Evolutionary conservation across 2,329 filamentous ascomycete species (phyloP), one percentile per base, ranked within the genome.

Genomic region (Calonectria pseudoturangicola): DNA sequence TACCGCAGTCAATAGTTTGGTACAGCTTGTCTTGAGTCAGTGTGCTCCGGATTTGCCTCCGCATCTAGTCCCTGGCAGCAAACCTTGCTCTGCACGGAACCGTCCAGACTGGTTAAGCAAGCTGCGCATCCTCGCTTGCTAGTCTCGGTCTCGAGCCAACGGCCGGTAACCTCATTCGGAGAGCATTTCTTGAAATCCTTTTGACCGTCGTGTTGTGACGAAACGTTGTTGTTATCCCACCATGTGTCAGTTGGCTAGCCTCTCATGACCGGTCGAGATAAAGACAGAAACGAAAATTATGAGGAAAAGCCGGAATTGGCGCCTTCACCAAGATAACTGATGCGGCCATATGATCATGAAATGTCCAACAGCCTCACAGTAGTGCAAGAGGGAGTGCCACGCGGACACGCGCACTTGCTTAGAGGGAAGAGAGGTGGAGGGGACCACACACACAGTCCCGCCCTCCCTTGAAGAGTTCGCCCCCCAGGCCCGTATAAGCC

Each of bases 161-260:
- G 67, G 76, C 64, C 30, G 56, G 74, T 73, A 79, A 51, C 76
- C 69, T 48, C 50, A 77, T 77, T 62, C 43, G 68, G 76, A 65
- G 71, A 70, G 70, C 68, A 72, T 78, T 68, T 28, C 21, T 21
- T 54, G 30, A 43, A 48, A 43, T 28, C 54, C 13, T 39, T 62
- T 67, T 66, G 28, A 28, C 56, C 63, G 51, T 71, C 45, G 30
- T 13, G 21, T 21, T 43, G 21, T 13, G n/a, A 25, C 47, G 41
- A 47, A 21, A n/a, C 43, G 28, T 54, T 39, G 21, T 39, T 48
- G 36, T 43, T 66, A 27, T 48, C 41, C 10, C 15, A n/a, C 36
- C 51, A 18, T 58, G 62, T 51, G 64, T 45, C 45, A 41, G 69
- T 67, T 63, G 60, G 65, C 30, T 8, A 18, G 25, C 33, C 45